Base-by-base conservation (phyloP, 257 asterid species). In the Perilla frutescens region DNA sequence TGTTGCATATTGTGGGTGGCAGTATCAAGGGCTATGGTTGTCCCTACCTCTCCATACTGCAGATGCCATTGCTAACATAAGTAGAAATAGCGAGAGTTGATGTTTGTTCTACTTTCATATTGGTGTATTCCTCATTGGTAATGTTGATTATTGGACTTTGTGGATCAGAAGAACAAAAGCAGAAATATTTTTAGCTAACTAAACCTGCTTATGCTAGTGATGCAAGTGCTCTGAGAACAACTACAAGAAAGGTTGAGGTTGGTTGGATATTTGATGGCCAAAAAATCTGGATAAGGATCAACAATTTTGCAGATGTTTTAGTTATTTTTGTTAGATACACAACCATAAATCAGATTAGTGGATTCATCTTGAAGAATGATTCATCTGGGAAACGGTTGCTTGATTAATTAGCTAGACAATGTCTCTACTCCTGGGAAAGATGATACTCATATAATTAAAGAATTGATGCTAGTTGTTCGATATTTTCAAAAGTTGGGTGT, bases 241-340 rank as follows among this genome's bases (percentile, higher is more conserved):
- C 94, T 62, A 98, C 98, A 65, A 89, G 68, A 70, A 92, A 92
- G 99, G 96, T 95, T 53, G 96, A 84, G 66, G 98, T 96, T 70
- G 99, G 99, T 48, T 95, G 99, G 99, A 74, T 95, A 74, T 87
- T 92, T 78, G 90, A 95, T 69, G 97, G 98, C 70, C 98, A 95
- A 75, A 95, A 92, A 70, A 96, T 98, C 48, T 95, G 99, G 99
- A 92, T 92, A 80, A 98, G 99, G 70, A 92, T 92, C 83, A 85
- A 96, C 85, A 90, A 98, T 37, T 95, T 95, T 76, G 99, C 98
- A 1, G 96, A 95, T 80, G 71, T 95, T 70, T 69, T 92, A 81
- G 79, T 95, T 76, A 81, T 95, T 62, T 95, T 92, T 79, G 99
- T 97, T 61, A 87, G 96, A 80, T 87, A 89, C 81, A 82, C 87